Evolutionary conservation across 495 filamentous ascomycete genomes (phyloP).

Genomic region (Penicillium steckii): DNA sequence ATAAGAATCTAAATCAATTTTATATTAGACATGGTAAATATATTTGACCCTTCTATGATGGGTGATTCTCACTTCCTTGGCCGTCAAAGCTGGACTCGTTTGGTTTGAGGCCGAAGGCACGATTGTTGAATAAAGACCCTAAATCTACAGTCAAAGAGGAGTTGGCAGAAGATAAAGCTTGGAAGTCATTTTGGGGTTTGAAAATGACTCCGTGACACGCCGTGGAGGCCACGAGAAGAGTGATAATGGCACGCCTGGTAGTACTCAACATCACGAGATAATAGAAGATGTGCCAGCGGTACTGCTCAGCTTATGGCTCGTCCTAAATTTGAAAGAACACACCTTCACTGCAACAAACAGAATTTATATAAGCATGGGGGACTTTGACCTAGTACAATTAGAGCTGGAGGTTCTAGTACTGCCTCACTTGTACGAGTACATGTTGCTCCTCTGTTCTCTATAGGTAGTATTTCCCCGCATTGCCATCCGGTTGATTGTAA

Average conservation of each 20-base stretch:
- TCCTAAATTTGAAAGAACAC: no score
- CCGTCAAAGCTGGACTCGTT: constrained; percentile 43
- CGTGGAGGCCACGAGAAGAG: constrained; percentile 1
- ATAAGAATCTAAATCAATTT: constrained; percentile 34
- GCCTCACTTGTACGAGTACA: no score
- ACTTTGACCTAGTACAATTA: no score
- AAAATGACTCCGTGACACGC: constrained; percentile 12
- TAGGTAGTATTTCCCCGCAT: constrained; percentile 22
- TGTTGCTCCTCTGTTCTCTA: not conserved
- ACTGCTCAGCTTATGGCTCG: no score
- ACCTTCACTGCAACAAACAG: no score
- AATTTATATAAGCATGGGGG: no score
- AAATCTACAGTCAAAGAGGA: constrained; percentile 28
- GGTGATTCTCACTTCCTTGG: constrained; percentile 20
- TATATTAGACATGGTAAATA: not conserved
- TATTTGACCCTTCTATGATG: not conserved
- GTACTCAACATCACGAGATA: not conserved
- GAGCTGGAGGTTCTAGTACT: no score
- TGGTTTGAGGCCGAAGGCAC: constrained; percentile 41
- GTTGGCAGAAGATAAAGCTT: constrained; percentile 7
- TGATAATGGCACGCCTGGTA: not conserved
- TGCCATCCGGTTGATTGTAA: not conserved
- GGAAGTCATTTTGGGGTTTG: constrained; percentile 25
- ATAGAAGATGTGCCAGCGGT: no score
- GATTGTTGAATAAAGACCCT: constrained; percentile 39